These are phyloP conservation scores for Zasmidium cellare DNA, from an alignment of 2,329 filamentous ascomycete species.

Conservation along the genomic window DNA sequence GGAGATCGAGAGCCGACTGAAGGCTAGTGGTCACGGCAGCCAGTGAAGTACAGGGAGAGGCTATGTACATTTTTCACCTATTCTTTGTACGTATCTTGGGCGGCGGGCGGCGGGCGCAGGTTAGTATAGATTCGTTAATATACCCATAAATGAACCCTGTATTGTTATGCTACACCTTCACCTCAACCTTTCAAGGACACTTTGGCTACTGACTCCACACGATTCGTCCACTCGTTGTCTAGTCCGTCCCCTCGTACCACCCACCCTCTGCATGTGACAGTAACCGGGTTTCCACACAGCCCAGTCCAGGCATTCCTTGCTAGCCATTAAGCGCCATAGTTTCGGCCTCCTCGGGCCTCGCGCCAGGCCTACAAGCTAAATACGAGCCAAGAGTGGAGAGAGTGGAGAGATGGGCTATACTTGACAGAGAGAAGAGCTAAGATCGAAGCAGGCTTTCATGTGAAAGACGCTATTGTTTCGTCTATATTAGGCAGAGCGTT, in stretches of 20 bases:
- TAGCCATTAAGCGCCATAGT: neutral
- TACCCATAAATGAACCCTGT: neutral
- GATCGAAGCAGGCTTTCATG: too few relatives aligned
- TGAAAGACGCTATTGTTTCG: neutral
- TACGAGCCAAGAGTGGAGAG: neutral
- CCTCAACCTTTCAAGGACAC: neutral
- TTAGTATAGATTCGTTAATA: neutral
- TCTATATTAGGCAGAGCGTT: neutral
- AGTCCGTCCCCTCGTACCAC: neutral
- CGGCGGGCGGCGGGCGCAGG: too few relatives aligned
- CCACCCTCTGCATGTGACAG: neutral
- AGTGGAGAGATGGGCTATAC: too few relatives aligned
- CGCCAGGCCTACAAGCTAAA: neutral
- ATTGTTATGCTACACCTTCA: neutral
- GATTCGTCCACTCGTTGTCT: neutral
- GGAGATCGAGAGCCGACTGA: constrained; percentile 11
- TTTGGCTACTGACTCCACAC: neutral
- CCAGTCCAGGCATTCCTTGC: too few relatives aligned
- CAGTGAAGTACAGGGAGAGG: neutral
- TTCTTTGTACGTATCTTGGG: neutral
- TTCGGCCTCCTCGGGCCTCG: neutral
- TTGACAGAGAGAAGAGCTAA: too few relatives aligned
- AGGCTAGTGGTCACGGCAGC: neutral
- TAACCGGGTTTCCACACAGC: neutral
- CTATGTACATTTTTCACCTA: too few relatives aligned